Evolutionary conservation across 23 red algal species (phyloP).

Genomic region (Gracilaria vermiculophylla): DNA sequence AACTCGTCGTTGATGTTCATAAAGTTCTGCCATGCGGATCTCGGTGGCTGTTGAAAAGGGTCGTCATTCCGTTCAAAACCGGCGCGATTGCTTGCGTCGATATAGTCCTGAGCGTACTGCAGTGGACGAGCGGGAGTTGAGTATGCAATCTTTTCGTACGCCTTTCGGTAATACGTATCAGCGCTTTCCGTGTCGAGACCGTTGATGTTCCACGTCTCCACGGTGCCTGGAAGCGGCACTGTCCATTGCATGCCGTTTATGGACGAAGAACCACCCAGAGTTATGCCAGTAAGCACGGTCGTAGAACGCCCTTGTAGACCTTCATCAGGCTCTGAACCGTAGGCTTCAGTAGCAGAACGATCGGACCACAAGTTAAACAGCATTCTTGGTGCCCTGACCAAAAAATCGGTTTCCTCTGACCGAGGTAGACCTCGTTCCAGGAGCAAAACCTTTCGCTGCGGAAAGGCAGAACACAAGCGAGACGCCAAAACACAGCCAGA

Average conservation of each 20-base stretch:
- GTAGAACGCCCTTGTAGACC: constrained; percentile 9
- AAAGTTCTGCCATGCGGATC: not conserved
- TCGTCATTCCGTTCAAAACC: constrained; percentile 1
- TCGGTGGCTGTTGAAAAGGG: not conserved
- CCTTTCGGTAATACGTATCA: constrained; percentile 18
- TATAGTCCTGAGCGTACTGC: constrained; percentile 43
- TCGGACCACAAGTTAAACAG: constrained; percentile 6
- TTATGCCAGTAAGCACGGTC: constrained; percentile 22
- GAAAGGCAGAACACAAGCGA: constrained; percentile 39
- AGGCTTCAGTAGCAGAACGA: constrained; percentile 16
- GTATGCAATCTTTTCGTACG: constrained; percentile 9
- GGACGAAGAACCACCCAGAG: constrained; percentile 56
- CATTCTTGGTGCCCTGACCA: constrained; percentile 25
- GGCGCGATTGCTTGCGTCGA: constrained; percentile 28
- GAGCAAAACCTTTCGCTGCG: constrained; percentile 2
- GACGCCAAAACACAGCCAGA: constrained; percentile 50
- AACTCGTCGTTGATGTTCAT: constrained; percentile 13
- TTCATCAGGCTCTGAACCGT: not conserved
- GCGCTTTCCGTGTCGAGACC: constrained; percentile 26
- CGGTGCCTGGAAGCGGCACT: constrained; percentile 23
- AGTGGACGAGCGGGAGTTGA: not conserved
- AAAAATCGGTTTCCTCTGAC: constrained; percentile 5
- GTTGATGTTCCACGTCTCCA: constrained; percentile 36
- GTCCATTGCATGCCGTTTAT: constrained; percentile 72
- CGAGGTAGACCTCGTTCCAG: constrained; percentile 54